Conservation (phyloP, 192 early-diverging fungal species). For the Polychytrium aggregatum region DNA sequence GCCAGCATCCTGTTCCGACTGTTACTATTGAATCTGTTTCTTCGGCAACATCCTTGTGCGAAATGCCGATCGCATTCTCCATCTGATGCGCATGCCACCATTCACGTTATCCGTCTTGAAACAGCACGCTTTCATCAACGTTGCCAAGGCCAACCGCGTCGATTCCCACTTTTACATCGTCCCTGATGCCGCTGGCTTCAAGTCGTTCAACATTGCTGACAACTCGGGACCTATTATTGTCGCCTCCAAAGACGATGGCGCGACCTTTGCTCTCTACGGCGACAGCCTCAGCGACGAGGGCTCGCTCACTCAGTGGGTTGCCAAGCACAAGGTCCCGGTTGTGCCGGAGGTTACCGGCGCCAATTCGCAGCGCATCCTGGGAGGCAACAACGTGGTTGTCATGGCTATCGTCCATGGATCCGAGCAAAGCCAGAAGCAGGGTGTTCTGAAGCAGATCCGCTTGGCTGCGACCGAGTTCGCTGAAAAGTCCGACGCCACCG, state of each 20-base stretch:
- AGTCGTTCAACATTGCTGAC: neutral
- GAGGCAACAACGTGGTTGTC: conserved; percentile 49
- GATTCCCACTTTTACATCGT: conserved; percentile 10
- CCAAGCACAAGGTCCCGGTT: too few relatives aligned
- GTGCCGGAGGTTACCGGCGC: conserved; percentile 49
- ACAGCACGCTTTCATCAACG: conserved; percentile 5
- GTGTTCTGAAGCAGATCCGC: too few relatives aligned
- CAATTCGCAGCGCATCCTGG: conserved; percentile 61
- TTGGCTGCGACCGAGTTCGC: too few relatives aligned
- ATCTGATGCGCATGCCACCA: neutral
- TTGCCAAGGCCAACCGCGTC: conserved; percentile 6
- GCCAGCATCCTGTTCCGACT: too few relatives aligned
- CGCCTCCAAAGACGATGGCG: conserved; percentile 51
- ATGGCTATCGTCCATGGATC: conserved; percentile 50
- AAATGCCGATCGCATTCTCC: too few relatives aligned
- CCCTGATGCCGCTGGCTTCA: conserved; percentile 8
- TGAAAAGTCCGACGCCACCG: conserved; percentile 9
- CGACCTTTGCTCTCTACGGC: conserved; percentile 8
- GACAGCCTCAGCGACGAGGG: conserved; percentile 24
- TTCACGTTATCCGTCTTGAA: neutral
- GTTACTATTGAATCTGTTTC: too few relatives aligned
- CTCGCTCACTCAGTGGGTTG: conserved; percentile 43
- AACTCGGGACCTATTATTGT: conserved; percentile 29
- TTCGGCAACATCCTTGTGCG: too few relatives aligned
- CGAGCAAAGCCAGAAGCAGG: too few relatives aligned